Evolutionary conservation across 2,329 filamentous ascomycete genomes (phyloP), one percentile per base, ranked within the genome.

Genomic region (Tolypocladium ophioglossoides): DNA sequence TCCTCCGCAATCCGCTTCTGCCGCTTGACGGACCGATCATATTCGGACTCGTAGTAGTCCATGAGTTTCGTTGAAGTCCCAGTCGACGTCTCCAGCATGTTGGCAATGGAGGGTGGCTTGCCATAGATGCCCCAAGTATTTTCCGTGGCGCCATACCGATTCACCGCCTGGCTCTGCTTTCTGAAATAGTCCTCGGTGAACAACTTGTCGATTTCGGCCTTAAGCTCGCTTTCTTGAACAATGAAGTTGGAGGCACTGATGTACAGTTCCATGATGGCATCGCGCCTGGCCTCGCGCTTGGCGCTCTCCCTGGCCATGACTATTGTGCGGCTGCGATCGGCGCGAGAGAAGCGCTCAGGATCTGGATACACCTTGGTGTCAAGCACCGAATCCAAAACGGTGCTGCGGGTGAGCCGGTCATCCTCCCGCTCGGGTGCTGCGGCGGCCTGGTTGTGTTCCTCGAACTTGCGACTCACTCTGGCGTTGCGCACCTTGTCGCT

Each of bases 161-260:
- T 60, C 24, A 59, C 52, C 11, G 59, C 58, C 49, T 65, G 58
- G 52, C 64, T 65, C 68, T 71, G 62, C 57, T 68, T 68, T 54
- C 64, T 68, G 67, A 78, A 82, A 69, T 74, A 75, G 58, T 82
- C 77, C 30, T 84, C 82, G 18, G 82, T 79, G 72, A 96, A 99
- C n/a, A 86, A 77, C 58, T 78, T 73, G 24, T 95, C 86, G 54
- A 96, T 85, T 59, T 84, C 80, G 18, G 76, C 75, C 61, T 87
- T 80, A 37, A 99, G 79, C 68, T 95, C 86, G 51, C 78, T 73
- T 68, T 95, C 91, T 27, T 80, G 85, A 20, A 90, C 85, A 66
- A 99, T 96, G 72, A 97, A 99, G 40, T 82, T 76, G 30, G 87
- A 82, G 6, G 94, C 91, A 62, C 91, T 87, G 73, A 94, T 87